Base-by-base conservation (phyloP, 202 grass and related monocot genomes). In the Bolboschoenoplectus hybrid region DNA sequence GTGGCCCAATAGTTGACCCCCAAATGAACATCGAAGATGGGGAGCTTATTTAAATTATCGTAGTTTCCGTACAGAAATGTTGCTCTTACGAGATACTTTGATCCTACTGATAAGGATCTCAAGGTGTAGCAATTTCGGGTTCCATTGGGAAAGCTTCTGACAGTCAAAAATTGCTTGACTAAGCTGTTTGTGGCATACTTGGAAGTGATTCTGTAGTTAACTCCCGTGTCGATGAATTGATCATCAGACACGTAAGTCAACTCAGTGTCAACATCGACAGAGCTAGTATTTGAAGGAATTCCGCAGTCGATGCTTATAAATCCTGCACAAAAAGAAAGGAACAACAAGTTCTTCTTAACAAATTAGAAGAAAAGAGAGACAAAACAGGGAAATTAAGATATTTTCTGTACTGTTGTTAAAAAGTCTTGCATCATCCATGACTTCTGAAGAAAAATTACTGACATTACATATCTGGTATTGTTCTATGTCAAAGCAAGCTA, bases 1-100 rank as follows among this genome's bases (percentile, higher is more conserved):
- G 79, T 75, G n/a, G 34, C 32, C 87, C 81, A 84, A 49, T 82
- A 87, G 64, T 84, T 89, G 20, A 67, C 32, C 3, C 87, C 93
- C 7, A 93, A n/a, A 69, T 93, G 86, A 20, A 93, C 41, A 85
- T 93, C 86, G 84, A 96, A 96, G 2, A 81, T 40, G 1, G 85
- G 82, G 66, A 10, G 66, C 46, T 51, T 87, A 62, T 89, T 63
- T 45, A 87, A 63, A 19, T 89, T 80, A 76, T 92, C 86, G 0
- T 91, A 94, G 63, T 88, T 90, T 35, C 75, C 90, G 9, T 91
- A 94, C 55, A 80, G 81, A 43, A 94, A 94, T 6, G 2, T 7
- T 12, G 81, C 90, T 39, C 88, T 76, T 26, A 93, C 71, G 2
- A 95, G 64, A 32, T 95, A 95, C 60, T 87, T 95, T 58, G 84